Evolutionary conservation across 371 early-diverging fungal genomes (phyloP), one percentile per base, ranked within the genome.

Genomic region (Zychaea mexicana): DNA sequence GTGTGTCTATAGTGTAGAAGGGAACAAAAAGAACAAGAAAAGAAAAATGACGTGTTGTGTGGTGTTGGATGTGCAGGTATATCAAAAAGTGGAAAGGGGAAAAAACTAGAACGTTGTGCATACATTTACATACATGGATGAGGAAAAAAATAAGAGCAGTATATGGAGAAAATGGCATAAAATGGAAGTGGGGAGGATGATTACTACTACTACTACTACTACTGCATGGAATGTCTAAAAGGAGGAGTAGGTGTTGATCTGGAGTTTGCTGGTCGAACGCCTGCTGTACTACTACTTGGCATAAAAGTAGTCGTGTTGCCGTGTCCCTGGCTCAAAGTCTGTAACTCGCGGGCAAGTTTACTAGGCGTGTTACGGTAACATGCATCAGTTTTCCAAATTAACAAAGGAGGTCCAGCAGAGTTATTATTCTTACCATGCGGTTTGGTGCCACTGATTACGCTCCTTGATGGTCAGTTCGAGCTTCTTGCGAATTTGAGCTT

Each of bases 371-470:
- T 60, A 10, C 5, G 22, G 19, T 57, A 5, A 64, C 27, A 21
- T 49, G 6, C 8, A 6, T 24, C 12, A 21, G 10, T 22, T 32
- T 22, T 26, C 26, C 10, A 5, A 1, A 19, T 21, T 32, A 26
- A 28, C 33, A 55, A 17, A 53, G 22, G 3, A 55, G 26, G n/a
- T 3, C 7, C n/a, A 33, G 6, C 6, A 33, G 12, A 33, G 12
- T 36, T 36, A 10, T 38, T 39, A 17, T 31, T 21, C 67, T 64
- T 70, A 74, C 78, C 64, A 68, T 52, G 78, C 72, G 42, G 68
- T 74, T 57, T 72, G 65, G 28, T 74, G 78, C 74, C 74, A 77
- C 38, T 77, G 72, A 21, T 72, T 74, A 53, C 74, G 70, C 54
- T 77, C 78, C 52, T 66, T 60, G 5, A 77, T 28, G 28, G 75